A percentile compares a stretch with the other conserved stretches of the same genome.
phyloP scores from a whole-genome alignment of 495 filamentous ascomycete genomes.

The Penicillium arizonense region DNA sequence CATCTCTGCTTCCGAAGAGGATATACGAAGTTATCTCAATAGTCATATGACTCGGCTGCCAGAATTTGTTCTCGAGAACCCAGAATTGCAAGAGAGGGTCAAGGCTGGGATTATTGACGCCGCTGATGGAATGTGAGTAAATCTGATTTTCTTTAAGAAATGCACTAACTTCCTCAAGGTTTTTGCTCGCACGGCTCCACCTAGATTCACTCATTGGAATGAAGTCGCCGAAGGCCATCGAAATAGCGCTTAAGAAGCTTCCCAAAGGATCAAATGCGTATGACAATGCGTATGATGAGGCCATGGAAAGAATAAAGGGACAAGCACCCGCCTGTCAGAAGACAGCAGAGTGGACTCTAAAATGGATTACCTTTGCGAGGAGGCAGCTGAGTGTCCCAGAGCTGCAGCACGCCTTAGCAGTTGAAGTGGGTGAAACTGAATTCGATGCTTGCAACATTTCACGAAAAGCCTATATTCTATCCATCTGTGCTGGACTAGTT shows the following conservation, averaged over 20 bases:
- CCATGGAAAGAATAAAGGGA: constrained; percentile 43
- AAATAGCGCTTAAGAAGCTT: constrained; percentile 29
- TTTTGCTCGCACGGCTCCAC: background rate
- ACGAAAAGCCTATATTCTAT: constrained; percentile 36
- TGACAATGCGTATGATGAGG: constrained; percentile 38
- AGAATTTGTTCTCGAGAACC: background rate
- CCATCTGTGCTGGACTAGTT: constrained; percentile 53
- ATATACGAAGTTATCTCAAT: constrained; percentile 29
- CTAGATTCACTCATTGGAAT: constrained; percentile 42
- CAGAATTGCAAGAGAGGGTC: constrained; percentile 17
- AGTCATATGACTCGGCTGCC: constrained; percentile 16
- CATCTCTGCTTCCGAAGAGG: constrained; percentile 26
- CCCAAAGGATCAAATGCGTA: constrained; percentile 17
- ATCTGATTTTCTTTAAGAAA: background rate
- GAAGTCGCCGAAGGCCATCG: constrained; percentile 27
- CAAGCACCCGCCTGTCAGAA: constrained; percentile 26
- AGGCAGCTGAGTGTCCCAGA: constrained; percentile 39
- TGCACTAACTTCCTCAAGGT: background rate
- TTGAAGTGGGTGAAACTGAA: constrained; percentile 19
- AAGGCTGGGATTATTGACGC: constrained; percentile 15
- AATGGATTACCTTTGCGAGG: constrained; percentile 44
- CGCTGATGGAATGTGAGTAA: background rate
- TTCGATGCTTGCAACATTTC: constrained; percentile 41
- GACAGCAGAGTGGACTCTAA: constrained; percentile 36
- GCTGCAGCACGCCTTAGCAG: constrained; percentile 47